Evolutionary conservation across 768 basidiomycete species (phyloP), one percentile per base, ranked within the genome.

Genomic region (Tubosaeta sp.): DNA sequence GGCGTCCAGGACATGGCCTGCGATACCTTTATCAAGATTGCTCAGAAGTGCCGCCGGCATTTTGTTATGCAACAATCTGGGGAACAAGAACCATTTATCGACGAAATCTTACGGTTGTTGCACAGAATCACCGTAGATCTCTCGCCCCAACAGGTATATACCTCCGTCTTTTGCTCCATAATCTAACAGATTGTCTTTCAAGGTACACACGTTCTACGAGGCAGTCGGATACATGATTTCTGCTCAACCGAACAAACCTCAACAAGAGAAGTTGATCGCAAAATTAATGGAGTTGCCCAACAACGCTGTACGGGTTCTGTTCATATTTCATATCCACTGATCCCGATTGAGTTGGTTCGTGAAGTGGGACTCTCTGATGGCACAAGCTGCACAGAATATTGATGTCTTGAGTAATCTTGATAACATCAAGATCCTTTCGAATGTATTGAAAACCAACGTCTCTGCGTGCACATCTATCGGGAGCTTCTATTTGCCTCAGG

Each of bases 1-100:
- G 92, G 94, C 74, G 96, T 99, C 11, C 96, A 99, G 69, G 96
- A 99, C 73, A 99, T 99, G 96, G 96, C 96, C 41, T 99, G 96
- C 72, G 96, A 99, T 68, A 99, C 96, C 0, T 99, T 99, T 72
- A 98, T 99, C 76, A 99, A 98, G 73, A 99, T 99, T 60, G 93
- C 96, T 21, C 96, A 99, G 69, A 99, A 98, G 70, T 98, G 94
- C 68, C 80, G 94, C 36, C 81, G 95, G 48, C 96, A 99, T 70
- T 99, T 99, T 61, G 93, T 99, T 53, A 93, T 98, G 88, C 92
- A 94, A 65, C 96, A 99, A 69, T 87, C 93, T 9, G 93, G 93
- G 53, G 96, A 99, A 70, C 83, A 83, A 48, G 96, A 99, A 65
- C 96, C 96, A 2, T 99, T 98, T 69, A 88, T 99, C 40, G 94